These are phyloP conservation scores for Elsinoe ampelina DNA, from an alignment of 2,329 filamentous ascomycete species.

Conservation along the genomic window DNA sequence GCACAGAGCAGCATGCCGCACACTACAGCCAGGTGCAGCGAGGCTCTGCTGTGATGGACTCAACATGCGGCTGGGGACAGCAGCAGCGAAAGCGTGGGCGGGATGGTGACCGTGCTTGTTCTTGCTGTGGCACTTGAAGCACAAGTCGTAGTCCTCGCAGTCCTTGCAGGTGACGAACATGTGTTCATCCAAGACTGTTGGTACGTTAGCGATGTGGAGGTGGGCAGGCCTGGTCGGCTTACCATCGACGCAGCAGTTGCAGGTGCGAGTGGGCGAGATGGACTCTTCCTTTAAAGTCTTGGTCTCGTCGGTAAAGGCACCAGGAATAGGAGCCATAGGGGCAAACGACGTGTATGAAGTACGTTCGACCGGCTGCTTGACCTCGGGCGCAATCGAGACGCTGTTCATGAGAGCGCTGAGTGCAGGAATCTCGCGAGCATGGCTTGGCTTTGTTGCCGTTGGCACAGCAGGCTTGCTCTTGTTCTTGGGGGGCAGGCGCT, in stretches of 20 bases:
- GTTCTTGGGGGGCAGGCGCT: conserved; percentile 61
- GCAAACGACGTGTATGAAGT: background rate
- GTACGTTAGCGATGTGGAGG: background rate
- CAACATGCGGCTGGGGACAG: conserved; percentile 53
- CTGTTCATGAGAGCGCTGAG: conserved; percentile 4
- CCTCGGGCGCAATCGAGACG: conserved; percentile 17
- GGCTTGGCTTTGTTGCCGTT: conserved; percentile 12
- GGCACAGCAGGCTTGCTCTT: conserved; percentile 27
- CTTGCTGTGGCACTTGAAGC: conserved; percentile 66
- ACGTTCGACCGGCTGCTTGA: conserved; percentile 18
- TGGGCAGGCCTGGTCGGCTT: conserved; percentile 20
- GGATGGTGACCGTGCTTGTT: conserved; percentile 86
- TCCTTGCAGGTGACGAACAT: conserved; percentile 76
- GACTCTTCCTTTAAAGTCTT: conserved; percentile 29
- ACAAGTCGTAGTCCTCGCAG: conserved; percentile 90
- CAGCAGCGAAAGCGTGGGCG: conserved; percentile 67
- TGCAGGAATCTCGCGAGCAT: background rate
- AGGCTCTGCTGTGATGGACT: conserved; percentile 54
- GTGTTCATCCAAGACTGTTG: conserved; percentile 50
- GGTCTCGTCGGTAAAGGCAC: conserved; percentile 36
- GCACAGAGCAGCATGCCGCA: conserved; percentile 79
- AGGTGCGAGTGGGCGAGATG: conserved; percentile 49
- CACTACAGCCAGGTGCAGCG: conserved; percentile 70
- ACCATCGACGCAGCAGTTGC: conserved; percentile 61
- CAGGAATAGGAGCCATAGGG: conserved; percentile 31